Percentiles rank a stretch among this genome's conserved stretches.
These are phyloP conservation scores for Diaporthe sp. DNA, from an alignment of 2,329 filamentous ascomycete species.

Conservation along the genomic window DNA sequence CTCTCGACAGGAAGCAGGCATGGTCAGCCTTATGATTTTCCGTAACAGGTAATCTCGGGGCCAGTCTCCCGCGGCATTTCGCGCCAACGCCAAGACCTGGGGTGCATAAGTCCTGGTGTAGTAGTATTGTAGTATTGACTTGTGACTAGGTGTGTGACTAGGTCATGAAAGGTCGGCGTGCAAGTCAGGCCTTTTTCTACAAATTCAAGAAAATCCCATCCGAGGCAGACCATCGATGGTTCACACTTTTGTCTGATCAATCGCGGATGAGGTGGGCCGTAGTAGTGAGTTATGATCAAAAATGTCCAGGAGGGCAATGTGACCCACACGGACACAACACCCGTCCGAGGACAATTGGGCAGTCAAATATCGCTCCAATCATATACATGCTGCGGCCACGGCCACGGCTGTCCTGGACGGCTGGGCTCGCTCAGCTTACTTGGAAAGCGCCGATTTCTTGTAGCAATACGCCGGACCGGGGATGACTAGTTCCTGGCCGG, in stretches of 20 bases:
- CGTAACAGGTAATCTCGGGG: constrained; percentile 30
- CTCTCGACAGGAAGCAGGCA: background rate
- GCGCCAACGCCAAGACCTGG: constrained; percentile 26
- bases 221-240: background rate
- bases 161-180: background rate
- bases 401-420: background rate
- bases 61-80: constrained; percentile 7
- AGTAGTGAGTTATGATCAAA: too few relatives aligned
- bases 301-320: too few relatives aligned
- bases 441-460: constrained; percentile 5
- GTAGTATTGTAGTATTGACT: background rate
- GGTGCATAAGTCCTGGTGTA: background rate
- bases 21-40: background rate
- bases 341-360: too few relatives aligned
- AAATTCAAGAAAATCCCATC: background rate
- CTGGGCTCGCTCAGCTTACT: background rate
- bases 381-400: too few relatives aligned
- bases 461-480: constrained; percentile 17
- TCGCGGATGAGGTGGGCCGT: too few relatives aligned
- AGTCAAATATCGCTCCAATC: too few relatives aligned
- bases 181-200: background rate
- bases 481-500: background rate
- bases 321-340: too few relatives aligned
- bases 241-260: too few relatives aligned
- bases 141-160: background rate